Conservation (phyloP, 306 rosid genomes). For the Sindora glabra region DNA sequence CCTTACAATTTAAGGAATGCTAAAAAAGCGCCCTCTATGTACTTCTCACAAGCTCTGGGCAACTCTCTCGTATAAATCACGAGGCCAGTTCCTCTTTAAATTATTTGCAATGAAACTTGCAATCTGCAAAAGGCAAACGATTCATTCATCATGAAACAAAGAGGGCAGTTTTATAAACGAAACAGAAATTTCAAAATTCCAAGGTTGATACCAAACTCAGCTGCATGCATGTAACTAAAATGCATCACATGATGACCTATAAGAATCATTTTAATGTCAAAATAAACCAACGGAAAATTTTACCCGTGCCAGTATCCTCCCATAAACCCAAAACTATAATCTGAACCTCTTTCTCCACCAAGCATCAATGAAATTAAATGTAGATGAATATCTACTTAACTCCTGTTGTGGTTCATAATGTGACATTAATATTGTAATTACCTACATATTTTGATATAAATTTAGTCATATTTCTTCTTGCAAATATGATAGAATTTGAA, state of each 20-base stretch:
- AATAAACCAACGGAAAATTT: too few species aligned
- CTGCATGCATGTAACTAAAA: neutral
- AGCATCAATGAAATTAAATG: neutral
- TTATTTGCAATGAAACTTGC: constrained; percentile 86
- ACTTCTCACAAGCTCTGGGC: constrained; percentile 75
- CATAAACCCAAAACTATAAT: constrained; percentile 1
- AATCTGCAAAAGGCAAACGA: constrained; percentile 51
- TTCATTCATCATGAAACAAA: constrained; percentile 2
- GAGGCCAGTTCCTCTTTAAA: constrained; percentile 83
- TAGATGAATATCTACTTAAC: too few species aligned
- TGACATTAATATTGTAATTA: neutral
- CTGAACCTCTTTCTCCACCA: neutral
- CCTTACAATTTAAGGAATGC: constrained; percentile 4
- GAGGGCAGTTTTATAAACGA: neutral
- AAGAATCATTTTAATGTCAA: too few species aligned
- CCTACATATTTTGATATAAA: neutral
- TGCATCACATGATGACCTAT: too few species aligned
- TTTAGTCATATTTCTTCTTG: neutral
- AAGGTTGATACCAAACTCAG: neutral
- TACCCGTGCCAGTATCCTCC: too few species aligned
- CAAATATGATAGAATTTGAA: neutral
- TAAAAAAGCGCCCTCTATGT: neutral
- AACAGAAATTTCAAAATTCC: neutral
- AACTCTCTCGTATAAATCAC: constrained; percentile 83
- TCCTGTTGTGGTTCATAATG: neutral